Base-by-base conservation (phyloP, 2,329 filamentous ascomycete species). In the Talaromyces sp. region DNA sequence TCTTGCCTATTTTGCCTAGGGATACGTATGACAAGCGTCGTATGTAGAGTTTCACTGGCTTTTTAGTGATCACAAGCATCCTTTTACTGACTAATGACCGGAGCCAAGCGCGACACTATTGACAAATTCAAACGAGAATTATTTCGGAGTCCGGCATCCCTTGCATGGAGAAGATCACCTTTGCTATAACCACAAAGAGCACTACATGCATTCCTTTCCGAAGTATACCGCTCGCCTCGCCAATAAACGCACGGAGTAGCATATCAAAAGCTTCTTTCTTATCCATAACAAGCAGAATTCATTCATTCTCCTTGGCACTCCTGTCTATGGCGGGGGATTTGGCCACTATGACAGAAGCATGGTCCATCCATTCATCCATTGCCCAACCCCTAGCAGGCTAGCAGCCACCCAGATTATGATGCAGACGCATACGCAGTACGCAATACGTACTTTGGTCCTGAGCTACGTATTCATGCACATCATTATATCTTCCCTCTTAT, bases 131-230 rank as follows among this genome's bases (percentile, higher is more conserved):
- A 39, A 37, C 11, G 52, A 56, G 6, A 17, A 22, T 13, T 39
- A 3, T 17, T 39, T 39, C 37, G 61, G 50, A 45, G 25, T 17
- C 33, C 43, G 41, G 41, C 43, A 64, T 58, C 54, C 62, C 62
- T 64, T 64, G 62, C 62, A 45, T 63, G 11, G 9, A 35, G 62
- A 41, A 35, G 39, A 50, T 45, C 43, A 19, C 41, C 54, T 54
- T 60, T 64, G 62, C 43, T 64, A 45, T 25, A 35, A 47, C 39
- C 61, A 58, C 50, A 41, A 13, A 35, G 33, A 9, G 56, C 57
- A 47, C 57, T 45, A 15, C 60, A 35, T 10, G 22, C 52, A 56
- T 62, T 62, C 47, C 27, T 52, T 35, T 22, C 19, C 25, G 33
- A 61, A 61, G 45, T 39, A 22, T 27, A 63, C 27, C 39, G 27